Percentiles rank a stretch among this genome's conserved stretches.
These are phyloP conservation scores for Teratosphaeria destructans DNA, from an alignment of 2,329 filamentous ascomycete genomes.

Conservation along the genomic window DNA sequence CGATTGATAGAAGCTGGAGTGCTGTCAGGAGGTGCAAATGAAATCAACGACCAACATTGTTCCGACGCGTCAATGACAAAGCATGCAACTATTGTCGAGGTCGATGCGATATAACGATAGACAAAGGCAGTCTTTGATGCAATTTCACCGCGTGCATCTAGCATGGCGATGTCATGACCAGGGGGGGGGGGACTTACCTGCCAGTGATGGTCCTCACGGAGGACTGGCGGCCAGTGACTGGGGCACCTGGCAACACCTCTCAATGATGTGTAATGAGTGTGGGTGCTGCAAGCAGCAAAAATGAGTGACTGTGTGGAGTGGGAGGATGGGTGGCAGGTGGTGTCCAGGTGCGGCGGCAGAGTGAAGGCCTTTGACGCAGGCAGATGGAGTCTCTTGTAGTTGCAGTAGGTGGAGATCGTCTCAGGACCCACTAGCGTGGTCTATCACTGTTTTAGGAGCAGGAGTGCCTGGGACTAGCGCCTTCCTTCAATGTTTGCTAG, in stretches of 20 bases:
- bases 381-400: neutral
- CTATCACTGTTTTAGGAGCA: conserved; percentile 2
- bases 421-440: neutral
- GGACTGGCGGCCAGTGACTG: conserved; percentile 3
- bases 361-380: neutral
- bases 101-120: neutral
- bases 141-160: neutral
- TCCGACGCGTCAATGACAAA: neutral
- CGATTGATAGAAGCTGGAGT: conserved; percentile 1
- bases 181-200: conserved; percentile 1
- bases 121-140: neutral
- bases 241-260: neutral
- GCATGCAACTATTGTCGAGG: neutral
- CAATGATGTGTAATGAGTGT: conserved; percentile 3
- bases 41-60: neutral
- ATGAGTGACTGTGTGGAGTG: conserved; percentile 2
- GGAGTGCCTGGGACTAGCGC: conserved; percentile 1
- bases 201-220: conserved; percentile 1
- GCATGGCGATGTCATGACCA: neutral
- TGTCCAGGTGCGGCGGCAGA: neutral
- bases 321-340: neutral
- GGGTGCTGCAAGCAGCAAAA: conserved; percentile 4
- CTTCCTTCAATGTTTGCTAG: neutral
- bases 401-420: neutral
- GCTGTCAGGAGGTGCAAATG: neutral